Percentiles rank a stretch among this genome's conserved stretches.
Evolutionary conservation across 2,329 filamentous ascomycete genomes (phyloP).

Genomic region (Penicillium sp.): DNA sequence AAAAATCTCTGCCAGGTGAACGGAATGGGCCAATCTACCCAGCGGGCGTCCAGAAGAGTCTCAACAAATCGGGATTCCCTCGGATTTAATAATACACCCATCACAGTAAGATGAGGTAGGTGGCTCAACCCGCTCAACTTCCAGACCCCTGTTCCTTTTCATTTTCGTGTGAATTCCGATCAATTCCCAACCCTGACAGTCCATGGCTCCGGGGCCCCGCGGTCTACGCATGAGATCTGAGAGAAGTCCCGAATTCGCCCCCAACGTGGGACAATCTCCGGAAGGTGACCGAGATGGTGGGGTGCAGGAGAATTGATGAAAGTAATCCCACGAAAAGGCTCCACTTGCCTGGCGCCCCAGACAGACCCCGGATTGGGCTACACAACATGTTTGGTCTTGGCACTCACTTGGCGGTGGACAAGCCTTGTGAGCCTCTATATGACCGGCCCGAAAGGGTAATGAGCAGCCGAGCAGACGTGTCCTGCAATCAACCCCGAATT

Average conservation of each 20-base stretch:
- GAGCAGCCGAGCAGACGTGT: background rate
- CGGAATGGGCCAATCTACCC: background rate
- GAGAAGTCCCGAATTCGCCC: background rate
- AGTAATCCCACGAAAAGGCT: background rate
- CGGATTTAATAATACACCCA: background rate
- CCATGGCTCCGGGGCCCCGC: background rate
- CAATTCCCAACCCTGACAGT: background rate
- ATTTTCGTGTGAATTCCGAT: background rate
- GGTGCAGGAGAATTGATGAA: background rate
- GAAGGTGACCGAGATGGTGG: background rate
- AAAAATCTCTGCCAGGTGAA: conserved; percentile 1
- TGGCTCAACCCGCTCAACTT: background rate
- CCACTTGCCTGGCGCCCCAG: background rate
- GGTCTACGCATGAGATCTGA: background rate
- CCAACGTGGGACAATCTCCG: background rate
- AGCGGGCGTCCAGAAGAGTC: background rate
- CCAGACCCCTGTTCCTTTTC: background rate
- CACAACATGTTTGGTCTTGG: background rate
- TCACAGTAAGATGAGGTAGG: background rate
- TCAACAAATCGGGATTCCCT: background rate
- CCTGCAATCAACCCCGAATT: too few species aligned
- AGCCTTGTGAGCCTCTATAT: conserved; percentile 3
- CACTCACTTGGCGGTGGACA: conserved; percentile 2
- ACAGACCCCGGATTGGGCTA: background rate
- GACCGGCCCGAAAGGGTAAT: background rate